Evolutionary conservation across 495 filamentous ascomycete species (phyloP).

Genomic region (Hapsidospora chrysogenum): DNA sequence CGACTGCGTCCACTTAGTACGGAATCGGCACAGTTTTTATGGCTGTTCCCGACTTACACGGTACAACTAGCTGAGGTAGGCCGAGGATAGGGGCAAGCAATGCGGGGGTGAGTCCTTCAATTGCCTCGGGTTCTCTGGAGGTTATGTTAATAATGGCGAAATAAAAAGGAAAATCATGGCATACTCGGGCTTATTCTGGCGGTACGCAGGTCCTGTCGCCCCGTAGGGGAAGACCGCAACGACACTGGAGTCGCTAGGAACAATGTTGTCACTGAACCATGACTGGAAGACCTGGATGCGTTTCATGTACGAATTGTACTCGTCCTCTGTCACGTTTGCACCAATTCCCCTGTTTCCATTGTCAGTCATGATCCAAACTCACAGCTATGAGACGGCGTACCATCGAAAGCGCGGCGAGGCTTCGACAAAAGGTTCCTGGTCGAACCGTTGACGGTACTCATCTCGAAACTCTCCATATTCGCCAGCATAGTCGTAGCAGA

Average conservation of each 20-base stretch:
- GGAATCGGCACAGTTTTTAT: not conserved
- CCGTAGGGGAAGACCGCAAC: constrained; percentile 8
- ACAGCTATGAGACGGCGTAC: not conserved
- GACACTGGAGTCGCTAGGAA: constrained; percentile 3
- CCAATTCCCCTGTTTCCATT: constrained; percentile 6
- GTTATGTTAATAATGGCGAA: not conserved
- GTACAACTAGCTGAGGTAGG: constrained; percentile 2
- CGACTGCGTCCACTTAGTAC: not conserved
- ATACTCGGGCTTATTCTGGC: constrained; percentile 5
- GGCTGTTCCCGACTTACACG: not conserved
- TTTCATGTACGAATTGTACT: constrained; percentile 1
- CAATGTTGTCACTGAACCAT: constrained; percentile 6
- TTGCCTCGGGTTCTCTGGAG: not conserved
- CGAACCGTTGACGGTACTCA: constrained; percentile 4
- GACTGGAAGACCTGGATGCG: constrained; percentile 5
- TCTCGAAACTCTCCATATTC: constrained; percentile 5
- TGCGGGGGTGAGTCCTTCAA: not conserved
- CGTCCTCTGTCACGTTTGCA: not conserved
- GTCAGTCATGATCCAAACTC: not conserved
- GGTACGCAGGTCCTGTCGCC: constrained; percentile 1
- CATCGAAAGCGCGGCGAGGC: constrained; percentile 7
- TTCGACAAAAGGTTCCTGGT: constrained; percentile 5
- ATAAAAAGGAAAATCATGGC: not conserved
- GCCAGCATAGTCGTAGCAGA: constrained; percentile 6
- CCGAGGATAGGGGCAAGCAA: constrained; percentile 1